Conservation (phyloP, 2,329 filamentous ascomycete genomes). For the Cercospora canescens region DNA sequence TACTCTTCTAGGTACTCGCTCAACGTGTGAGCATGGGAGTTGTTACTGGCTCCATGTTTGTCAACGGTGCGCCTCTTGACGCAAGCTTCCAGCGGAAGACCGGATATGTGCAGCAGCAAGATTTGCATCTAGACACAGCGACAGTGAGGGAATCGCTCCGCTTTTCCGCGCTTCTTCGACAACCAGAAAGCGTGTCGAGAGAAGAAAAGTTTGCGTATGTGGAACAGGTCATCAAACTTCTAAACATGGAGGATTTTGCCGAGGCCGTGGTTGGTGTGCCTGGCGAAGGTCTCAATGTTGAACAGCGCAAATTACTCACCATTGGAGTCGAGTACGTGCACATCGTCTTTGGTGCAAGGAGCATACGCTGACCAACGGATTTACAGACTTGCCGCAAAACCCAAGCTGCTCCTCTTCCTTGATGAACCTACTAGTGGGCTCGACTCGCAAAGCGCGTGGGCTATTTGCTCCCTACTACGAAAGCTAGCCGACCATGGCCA, state of each 20-base stretch:
- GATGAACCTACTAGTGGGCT: slow-evolving; percentile 62
- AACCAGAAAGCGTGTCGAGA: slow-evolving; percentile 54
- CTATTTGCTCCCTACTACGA: slow-evolving; percentile 62
- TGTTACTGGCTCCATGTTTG: slow-evolving; percentile 65
- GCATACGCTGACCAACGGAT: slow-evolving; percentile 73
- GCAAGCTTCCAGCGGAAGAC: slow-evolving; percentile 64
- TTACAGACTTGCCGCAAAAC: slow-evolving; percentile 53
- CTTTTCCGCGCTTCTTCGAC: slow-evolving; percentile 59
- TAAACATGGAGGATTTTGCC: slow-evolving; percentile 67
- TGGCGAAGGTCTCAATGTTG: slow-evolving; percentile 61
- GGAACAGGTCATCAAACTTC: slow-evolving; percentile 64
- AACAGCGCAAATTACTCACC: slow-evolving; percentile 62
- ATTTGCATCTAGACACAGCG: slow-evolving; percentile 58
- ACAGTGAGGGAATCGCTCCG: slow-evolving; percentile 57
- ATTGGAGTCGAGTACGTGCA: slow-evolving; percentile 63
- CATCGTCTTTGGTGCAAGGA: too few species aligned
- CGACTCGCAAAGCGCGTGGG: slow-evolving; percentile 64
- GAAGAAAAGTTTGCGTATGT: slow-evolving; percentile 63
- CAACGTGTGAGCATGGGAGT: slow-evolving; percentile 62
- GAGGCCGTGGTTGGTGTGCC: slow-evolving; percentile 62
- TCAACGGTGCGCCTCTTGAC: slow-evolving; percentile 60
- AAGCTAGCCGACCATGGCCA: slow-evolving; percentile 56
- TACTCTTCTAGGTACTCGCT: slow-evolving; percentile 45
- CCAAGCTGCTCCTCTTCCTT: slow-evolving; percentile 62
- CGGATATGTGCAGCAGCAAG: slow-evolving; percentile 68